A percentile compares a stretch with the other conserved stretches of the same genome.
These are phyloP conservation scores for Suaeda aralocaspica DNA, from an alignment of 148 eudicot species.

Conservation along the genomic window DNA sequence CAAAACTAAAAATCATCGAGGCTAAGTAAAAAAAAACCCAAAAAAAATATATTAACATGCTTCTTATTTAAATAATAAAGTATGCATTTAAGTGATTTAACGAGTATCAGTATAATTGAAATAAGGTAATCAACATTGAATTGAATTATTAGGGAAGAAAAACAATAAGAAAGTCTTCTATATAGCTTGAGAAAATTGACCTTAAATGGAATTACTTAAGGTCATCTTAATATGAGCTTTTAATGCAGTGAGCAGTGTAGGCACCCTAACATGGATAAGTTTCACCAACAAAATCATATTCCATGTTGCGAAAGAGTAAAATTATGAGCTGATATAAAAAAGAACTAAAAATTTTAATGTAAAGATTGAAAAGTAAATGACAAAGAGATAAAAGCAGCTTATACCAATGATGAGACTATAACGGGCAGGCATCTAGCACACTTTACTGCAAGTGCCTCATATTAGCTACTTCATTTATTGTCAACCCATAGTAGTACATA, in stretches of 20 bases:
- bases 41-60: no score
- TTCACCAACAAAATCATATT: not conserved
- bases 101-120: no score
- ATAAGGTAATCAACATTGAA: no score
- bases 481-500: no score
- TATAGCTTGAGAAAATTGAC: not conserved
- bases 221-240: not conserved
- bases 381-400: not conserved
- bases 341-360: no score
- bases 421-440: conserved; percentile 24
- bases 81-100: no score
- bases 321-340: not conserved
- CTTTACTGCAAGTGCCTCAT: conserved; percentile 20
- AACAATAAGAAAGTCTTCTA: no score
- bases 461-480: not conserved
- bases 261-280: not conserved
- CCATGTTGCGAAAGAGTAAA: no score
- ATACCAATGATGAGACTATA: conserved; percentile 28
- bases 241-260: not conserved
- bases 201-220: not conserved
- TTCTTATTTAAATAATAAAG: no score
- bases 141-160: no score
- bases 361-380: not conserved
- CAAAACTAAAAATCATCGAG: no score
- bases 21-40: no score